phyloP scores from a whole-genome alignment of 176 grass and related monocot species.

The Oryza meyeriana region DNA sequence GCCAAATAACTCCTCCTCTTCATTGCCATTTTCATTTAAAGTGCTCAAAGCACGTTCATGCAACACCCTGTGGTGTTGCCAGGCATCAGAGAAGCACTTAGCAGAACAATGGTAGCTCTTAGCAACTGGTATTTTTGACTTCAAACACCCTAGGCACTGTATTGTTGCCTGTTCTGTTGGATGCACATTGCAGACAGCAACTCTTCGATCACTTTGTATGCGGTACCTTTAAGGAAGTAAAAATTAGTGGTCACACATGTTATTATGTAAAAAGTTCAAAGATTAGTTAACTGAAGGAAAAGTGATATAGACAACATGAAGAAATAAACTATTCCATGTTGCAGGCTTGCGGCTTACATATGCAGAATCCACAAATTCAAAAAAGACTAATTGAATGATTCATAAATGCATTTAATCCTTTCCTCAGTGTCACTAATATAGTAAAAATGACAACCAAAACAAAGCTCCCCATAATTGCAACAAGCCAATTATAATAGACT shows the following conservation, averaged over 20 bases:
- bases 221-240: constrained; percentile 62
- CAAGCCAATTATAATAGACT: neutral
- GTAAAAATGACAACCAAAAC: neutral
- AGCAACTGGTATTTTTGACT: constrained; percentile 76
- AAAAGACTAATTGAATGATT: neutral
- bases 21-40: constrained; percentile 66
- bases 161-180: constrained; percentile 78
- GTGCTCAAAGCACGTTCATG: constrained; percentile 72
- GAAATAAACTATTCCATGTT: constrained; percentile 3
- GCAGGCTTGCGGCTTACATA: neutral
- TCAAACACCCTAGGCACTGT: constrained; percentile 83
- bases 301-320: neutral
- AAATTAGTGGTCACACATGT: neutral
- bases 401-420: neutral
- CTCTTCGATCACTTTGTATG: constrained; percentile 68
- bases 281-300: neutral
- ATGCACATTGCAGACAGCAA: constrained; percentile 73
- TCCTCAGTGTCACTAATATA: neutral
- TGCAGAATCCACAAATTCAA: neutral
- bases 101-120: constrained; percentile 86
- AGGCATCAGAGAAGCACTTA: constrained; percentile 82
- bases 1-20: constrained; percentile 75
- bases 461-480: neutral
- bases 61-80: constrained; percentile 74
- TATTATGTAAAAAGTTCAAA: constrained; percentile 3